phyloP scores from a whole-genome alignment of 441 rosid genomes.

The Geranium incanum region DNA sequence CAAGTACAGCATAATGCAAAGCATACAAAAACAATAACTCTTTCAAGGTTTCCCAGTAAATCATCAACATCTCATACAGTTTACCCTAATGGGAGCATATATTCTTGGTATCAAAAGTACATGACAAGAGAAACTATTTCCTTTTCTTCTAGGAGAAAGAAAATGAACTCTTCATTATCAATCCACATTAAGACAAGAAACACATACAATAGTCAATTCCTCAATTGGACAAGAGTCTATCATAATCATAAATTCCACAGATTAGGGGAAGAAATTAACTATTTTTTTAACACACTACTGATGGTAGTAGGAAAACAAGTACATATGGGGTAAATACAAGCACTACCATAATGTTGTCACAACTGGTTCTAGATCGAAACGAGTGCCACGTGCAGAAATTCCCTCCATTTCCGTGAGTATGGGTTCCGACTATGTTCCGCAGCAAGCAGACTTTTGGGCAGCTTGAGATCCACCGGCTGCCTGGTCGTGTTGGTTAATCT shows the following conservation, averaged over 20 bases:
- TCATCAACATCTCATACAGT: not conserved
- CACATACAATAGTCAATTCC: constrained; percentile 6
- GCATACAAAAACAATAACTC: not conserved
- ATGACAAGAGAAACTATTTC: not conserved
- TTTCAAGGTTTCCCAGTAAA: not conserved
- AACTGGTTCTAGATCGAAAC: not conserved
- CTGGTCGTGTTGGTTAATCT: constrained; percentile 70
- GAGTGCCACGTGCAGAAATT: not conserved
- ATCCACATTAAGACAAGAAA: constrained; percentile 2
- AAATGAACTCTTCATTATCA: not conserved
- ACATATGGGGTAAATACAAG: constrained; percentile 6
- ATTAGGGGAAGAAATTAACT: not conserved
- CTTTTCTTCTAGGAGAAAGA: constrained; percentile 7
- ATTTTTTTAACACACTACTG: not conserved
- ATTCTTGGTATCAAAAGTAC: not conserved
- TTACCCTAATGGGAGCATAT: not conserved
- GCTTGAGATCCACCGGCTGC: constrained; percentile 50
- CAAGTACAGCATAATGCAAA: not conserved
- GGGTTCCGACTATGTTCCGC: constrained; percentile 34
- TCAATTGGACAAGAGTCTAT: constrained; percentile 2
- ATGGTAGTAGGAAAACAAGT: constrained; percentile 1
- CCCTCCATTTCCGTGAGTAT: constrained; percentile 19
- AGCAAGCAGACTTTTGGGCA: constrained; percentile 73
- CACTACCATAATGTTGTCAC: constrained; percentile 9
- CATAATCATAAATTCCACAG: not conserved